A percentile compares a stretch with the other conserved stretches of the same genome.
These are phyloP conservation scores for Nevesoporus exiguus DNA, from an alignment of 768 basidiomycete species.

Conservation along the genomic window DNA sequence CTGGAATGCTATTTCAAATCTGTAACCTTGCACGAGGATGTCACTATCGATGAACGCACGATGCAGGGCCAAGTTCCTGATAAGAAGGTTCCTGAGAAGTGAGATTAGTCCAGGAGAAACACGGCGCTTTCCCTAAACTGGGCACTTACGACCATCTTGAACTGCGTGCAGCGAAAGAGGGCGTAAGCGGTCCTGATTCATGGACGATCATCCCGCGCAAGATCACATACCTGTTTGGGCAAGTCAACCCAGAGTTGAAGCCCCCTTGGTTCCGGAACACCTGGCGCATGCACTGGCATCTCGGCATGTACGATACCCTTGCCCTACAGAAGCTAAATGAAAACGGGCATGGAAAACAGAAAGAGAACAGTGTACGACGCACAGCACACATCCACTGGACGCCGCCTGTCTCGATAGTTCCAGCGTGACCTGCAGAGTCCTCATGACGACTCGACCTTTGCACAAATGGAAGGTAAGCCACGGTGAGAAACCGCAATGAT, in stretches of 20 bases:
- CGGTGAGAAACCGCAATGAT: neutral
- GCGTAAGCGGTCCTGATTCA: constrained; percentile 15
- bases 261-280: constrained; percentile 70
- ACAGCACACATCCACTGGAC: constrained; percentile 96
- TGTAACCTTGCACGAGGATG: neutral
- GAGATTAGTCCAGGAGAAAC: neutral
- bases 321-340: constrained; percentile 34
- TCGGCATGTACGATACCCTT: constrained; percentile 79
- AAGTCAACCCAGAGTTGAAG: constrained; percentile 88
- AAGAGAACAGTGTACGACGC: constrained; percentile 23
- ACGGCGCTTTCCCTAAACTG: neutral
- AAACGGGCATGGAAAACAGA: neutral
- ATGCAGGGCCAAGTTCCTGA: constrained; percentile 69
- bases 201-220: neutral
- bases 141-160: constrained; percentile 67
- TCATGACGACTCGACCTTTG: constrained; percentile 74
- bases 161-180: constrained; percentile 38
- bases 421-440: constrained; percentile 85
- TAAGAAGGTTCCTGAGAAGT: constrained; percentile 64
- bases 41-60: constrained; percentile 39
- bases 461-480: neutral
- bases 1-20: constrained; percentile 53
- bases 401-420: constrained; percentile 73
- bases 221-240: constrained; percentile 53
- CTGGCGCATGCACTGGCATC: constrained; percentile 79